These are phyloP conservation scores for Coemansia sp. DNA, from an alignment of 192 early-diverging fungal genomes.

Conservation along the genomic window DNA sequence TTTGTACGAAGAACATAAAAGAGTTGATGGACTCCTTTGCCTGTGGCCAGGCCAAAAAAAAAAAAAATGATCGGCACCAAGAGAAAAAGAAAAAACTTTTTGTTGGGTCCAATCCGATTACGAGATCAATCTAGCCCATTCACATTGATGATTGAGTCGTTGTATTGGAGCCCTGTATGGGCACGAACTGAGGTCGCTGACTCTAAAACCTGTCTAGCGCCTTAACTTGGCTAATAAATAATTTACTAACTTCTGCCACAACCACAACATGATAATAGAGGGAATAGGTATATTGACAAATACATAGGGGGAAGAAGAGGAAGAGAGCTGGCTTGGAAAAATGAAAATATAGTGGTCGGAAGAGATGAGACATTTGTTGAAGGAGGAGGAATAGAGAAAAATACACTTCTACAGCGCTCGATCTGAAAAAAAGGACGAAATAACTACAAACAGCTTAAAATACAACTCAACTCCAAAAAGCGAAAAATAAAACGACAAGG, in stretches of 20 bases:
- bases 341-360: background rate
- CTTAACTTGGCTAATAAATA: no score
- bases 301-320: no score
- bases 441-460: slow-evolving; percentile 5
- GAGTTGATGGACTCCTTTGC: background rate
- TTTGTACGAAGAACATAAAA: background rate
- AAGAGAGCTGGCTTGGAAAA: background rate
- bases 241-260: no score
- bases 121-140: background rate
- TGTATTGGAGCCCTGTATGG: no score
- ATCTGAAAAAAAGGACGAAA: background rate
- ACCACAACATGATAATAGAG: no score
- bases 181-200: no score
- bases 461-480: slow-evolving; percentile 1
- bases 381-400: background rate
- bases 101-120: background rate
- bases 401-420: background rate
- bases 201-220: no score
- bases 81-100: slow-evolving; percentile 4
- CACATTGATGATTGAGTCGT: background rate
- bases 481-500: background rate
- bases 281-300: background rate
- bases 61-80: background rate
- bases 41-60: background rate
- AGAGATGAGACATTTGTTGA: background rate